Base-by-base conservation (phyloP, 1,284 basidiomycete species). In the Pascua guehoae region DNA sequence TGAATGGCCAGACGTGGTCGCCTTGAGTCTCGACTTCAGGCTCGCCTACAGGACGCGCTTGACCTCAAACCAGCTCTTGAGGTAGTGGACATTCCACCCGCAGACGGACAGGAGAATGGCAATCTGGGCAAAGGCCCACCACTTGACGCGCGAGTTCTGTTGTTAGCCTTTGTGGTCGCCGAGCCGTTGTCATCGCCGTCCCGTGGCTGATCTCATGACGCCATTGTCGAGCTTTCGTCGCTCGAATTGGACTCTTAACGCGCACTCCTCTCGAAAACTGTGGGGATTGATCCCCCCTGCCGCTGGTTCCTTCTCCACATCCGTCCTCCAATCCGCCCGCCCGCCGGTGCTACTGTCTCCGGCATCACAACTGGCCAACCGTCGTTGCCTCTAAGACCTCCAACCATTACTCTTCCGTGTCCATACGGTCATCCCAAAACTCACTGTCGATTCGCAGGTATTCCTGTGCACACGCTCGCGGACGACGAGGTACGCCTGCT, bases 401-500 rank as follows among this genome's bases (percentile, higher is more conserved):
- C n/a, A n/a, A n/a, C n/a, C n/a, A n/a, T n/a, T n/a, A n/a, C n/a
- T n/a, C n/a, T n/a, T n/a, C n/a, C n/a, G n/a, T n/a, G n/a, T n/a
- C n/a, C n/a, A n/a, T n/a, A n/a, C n/a, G n/a, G n/a, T n/a, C 17
- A 4, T 9, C 17, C 7, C 71, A 78, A 56, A 56, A 81, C 80
- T 58, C 40, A 63, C 62, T 4, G 62, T 63, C 32, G 62, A 63
- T 51, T 63, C 62, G 53, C 58, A 63, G 10, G 62, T 98, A 76
- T 98, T 89, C 58, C 96, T 82, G 76, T 99, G 96, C 38, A 88
- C 87, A 54, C 85, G 84, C 78, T 99, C 96, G 47, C 96, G 84
- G 45, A 98, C 87, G 41, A 96, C 90, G 58, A 99, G 91, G 77
- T 99, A 99, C 76, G 97, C 93, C 73, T 98, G 95, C 77, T 99